A percentile compares a stretch with the other conserved stretches of the same genome.
These are phyloP conservation scores for Aspergillus affinis DNA, from an alignment of 495 filamentous ascomycete species.

Conservation along the genomic window DNA sequence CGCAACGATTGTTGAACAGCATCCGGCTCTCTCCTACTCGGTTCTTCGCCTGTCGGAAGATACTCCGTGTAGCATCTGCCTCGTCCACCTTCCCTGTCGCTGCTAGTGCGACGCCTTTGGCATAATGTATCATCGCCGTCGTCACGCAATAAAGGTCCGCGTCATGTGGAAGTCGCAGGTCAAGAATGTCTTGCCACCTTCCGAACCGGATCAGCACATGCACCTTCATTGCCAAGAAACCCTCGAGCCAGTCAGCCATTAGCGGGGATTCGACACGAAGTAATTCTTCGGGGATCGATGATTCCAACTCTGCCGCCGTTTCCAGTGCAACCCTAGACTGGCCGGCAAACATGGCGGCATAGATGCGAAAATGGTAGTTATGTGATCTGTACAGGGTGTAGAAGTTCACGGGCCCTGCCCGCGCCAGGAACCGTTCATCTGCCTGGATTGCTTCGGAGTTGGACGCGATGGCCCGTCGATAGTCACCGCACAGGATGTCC, in stretches of 20 bases:
- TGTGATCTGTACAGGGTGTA: conserved; percentile 69
- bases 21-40: conserved; percentile 53
- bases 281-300: conserved; percentile 56
- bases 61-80: conserved; percentile 43
- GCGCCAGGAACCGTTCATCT: conserved; percentile 58
- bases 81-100: conserved; percentile 47
- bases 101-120: conserved; percentile 61
- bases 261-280: conserved; percentile 62
- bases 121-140: conserved; percentile 64
- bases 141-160: conserved; percentile 58
- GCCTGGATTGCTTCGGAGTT: conserved; percentile 63
- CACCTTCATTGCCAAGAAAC: conserved; percentile 59
- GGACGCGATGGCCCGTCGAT: conserved; percentile 56
- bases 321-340: conserved; percentile 56
- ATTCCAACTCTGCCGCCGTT: conserved; percentile 51
- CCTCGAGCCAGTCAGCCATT: conserved; percentile 72
- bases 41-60: conserved; percentile 47
- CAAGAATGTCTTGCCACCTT: conserved; percentile 57
- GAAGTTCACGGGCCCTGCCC: conserved; percentile 55
- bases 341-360: conserved; percentile 70
- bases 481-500: conserved; percentile 67
- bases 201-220: conserved; percentile 69
- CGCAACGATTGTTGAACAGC: conserved; percentile 63
- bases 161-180: conserved; percentile 50
- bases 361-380: conserved; percentile 66